Base-by-base conservation (phyloP, 495 filamentous ascomycete species). In the Penicillium paxilli region DNA sequence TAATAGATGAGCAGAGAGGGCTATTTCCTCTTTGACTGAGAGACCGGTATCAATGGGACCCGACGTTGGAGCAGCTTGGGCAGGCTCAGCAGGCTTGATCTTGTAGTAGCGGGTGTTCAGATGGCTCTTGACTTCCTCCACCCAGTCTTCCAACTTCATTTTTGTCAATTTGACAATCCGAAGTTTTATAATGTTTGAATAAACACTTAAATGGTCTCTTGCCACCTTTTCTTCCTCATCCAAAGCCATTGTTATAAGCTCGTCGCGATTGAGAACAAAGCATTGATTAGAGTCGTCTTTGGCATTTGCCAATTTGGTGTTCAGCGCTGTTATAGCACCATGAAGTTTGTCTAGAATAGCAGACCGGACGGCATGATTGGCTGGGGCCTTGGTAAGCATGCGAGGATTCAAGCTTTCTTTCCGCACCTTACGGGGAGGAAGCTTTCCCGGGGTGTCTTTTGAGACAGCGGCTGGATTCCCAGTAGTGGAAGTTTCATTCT, bases 151-250 rank as follows among this genome's bases (percentile, higher is more conserved):
- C 8, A 81, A 49, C 9, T 66, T 76, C 85, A 91, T 91, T 47
- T 87, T 89, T 60, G 87, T 87, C 58, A 91, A 83, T 19, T 74
- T 72, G 48, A 87, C 73, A 53, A 97, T 90, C 19, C 84, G 83
- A 56, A 88, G 85, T 60, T 89, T 93, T 65, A 98, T 84, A 8
- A 90, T 69, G 63, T 93, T 94, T 3, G 77, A 74, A 60, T 99
- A 98, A 56, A 97, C 84, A 17, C 72, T 59, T 0, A 78, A 73
- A 50, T 84, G 84, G 11, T 85, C 81, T 7, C 69, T 82, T 1
- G 92, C 91, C 22, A 86, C 68, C 49, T 82, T 85, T 62, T 96
- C 86, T 69, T 99, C 94, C 49, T 92, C 85, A 56, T 97, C 91
- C 2, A 97, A 74, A 2, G 90, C 87, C 68, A 88, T 81, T 33